These are phyloP conservation scores for Filobasidium wieringae DNA, from an alignment of 768 basidiomycete species.

Conservation along the genomic window DNA sequence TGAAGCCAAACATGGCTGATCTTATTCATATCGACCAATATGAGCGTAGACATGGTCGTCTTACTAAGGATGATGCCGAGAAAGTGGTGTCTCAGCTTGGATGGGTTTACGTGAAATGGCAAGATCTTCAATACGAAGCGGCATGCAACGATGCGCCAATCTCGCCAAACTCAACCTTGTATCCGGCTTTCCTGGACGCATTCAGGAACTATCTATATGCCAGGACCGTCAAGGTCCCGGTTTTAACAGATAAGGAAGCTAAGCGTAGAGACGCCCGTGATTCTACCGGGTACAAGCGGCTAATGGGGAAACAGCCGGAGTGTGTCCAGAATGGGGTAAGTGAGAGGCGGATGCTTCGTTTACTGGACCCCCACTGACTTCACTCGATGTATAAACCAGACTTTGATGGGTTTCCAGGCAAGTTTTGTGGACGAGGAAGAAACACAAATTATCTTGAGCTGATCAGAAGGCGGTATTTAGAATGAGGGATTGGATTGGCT, in stretches of 20 bases:
- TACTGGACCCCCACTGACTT: background rate
- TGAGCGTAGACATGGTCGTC: constrained; percentile 44
- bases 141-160: constrained; percentile 93
- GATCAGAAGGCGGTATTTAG: constrained; percentile 5
- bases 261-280: constrained; percentile 22
- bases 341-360: constrained; percentile 2
- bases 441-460: constrained; percentile 11
- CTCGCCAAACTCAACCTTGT: constrained; percentile 47
- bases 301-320: constrained; percentile 48
- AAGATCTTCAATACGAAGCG: constrained; percentile 83
- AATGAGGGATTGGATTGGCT: constrained; percentile 41
- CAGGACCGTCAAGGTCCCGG: constrained; percentile 51
- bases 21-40: constrained; percentile 56
- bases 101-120: constrained; percentile 88
- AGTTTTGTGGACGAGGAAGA: no score
- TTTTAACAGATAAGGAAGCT: constrained; percentile 37
- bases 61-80: constrained; percentile 48
- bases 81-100: constrained; percentile 44
- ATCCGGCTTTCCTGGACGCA: constrained; percentile 56
- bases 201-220: constrained; percentile 57
- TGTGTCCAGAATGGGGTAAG: constrained; percentile 47
- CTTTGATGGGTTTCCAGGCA: constrained; percentile 79
- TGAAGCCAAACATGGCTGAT: constrained; percentile 49
- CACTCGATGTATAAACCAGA: constrained; percentile 17
- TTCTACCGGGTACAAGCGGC: constrained; percentile 39